A percentile compares a stretch with the other conserved stretches of the same genome.
These are phyloP conservation scores for Carex kokanica DNA, from an alignment of 176 grass and related monocot genomes.

Conservation along the genomic window DNA sequence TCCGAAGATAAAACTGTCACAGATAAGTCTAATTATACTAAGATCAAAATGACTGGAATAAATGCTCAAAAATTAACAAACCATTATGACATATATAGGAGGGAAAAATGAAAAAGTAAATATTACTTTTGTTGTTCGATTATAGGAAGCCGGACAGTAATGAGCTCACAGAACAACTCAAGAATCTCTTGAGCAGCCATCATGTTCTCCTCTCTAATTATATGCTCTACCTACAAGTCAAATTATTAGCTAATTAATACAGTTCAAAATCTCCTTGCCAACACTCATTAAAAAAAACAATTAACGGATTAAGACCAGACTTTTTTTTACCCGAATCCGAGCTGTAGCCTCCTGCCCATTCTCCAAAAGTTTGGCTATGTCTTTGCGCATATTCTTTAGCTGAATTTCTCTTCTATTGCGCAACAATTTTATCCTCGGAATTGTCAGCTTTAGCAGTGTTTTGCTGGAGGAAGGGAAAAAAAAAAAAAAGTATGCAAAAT, in stretches of 20 bases:
- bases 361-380: slow-evolving; percentile 96
- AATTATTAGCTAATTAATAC: slow-evolving; percentile 5
- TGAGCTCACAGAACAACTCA: slow-evolving; percentile 90
- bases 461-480: slow-evolving; percentile 42
- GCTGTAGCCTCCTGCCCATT: slow-evolving; percentile 93
- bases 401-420: slow-evolving; percentile 87
- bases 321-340: slow-evolving; percentile 61
- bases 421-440: slow-evolving; percentile 94
- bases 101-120: not conserved
- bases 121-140: slow-evolving; percentile 82
- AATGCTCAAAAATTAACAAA: not conserved
- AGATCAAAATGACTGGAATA: not conserved
- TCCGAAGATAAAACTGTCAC: not conserved
- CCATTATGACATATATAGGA: not conserved
- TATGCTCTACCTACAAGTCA: slow-evolving; percentile 83
- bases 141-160: slow-evolving; percentile 76
- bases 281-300: not conserved
- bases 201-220: slow-evolving; percentile 97
- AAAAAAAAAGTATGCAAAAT: not conserved
- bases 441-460: slow-evolving; percentile 92
- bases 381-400: slow-evolving; percentile 93
- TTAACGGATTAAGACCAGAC: not conserved
- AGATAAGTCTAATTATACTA: not conserved
- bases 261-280: not conserved
- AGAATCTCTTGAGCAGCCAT: slow-evolving; percentile 98